These are phyloP conservation scores for Vitis amurensis DNA, from an alignment of 164 flowering plant genomes.

Conservation along the genomic window DNA sequence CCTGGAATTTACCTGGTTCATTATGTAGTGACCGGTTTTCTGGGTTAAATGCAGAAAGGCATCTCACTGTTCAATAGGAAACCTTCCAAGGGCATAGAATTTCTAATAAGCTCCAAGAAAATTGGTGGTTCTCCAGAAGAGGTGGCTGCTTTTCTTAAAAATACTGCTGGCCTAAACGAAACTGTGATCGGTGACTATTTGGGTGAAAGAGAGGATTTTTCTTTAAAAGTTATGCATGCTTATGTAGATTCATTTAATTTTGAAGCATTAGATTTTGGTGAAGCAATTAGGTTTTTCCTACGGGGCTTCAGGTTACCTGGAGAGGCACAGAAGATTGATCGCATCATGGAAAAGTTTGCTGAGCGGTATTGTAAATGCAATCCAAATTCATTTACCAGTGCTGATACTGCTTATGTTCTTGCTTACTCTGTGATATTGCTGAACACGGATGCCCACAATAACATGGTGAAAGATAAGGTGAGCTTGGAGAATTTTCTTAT, in stretches of 20 bases:
- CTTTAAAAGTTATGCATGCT: constrained; percentile 97
- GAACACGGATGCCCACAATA: constrained; percentile 98
- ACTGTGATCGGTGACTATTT: constrained; percentile 93
- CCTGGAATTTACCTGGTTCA: background rate
- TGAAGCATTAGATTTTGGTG: constrained; percentile 85
- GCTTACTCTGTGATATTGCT: constrained; percentile 99
- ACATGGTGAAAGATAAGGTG: constrained; percentile 98
- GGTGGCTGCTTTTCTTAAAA: constrained; percentile 77
- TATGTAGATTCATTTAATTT: constrained; percentile 95
- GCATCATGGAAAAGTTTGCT: constrained; percentile 99
- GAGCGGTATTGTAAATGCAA: constrained; percentile 98
- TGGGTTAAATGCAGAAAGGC: constrained; percentile 84
- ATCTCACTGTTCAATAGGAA: constrained; percentile 84
- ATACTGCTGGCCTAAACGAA: constrained; percentile 72
- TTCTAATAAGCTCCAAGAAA: constrained; percentile 75
- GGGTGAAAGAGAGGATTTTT: constrained; percentile 95
- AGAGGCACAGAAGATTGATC: constrained; percentile 98
- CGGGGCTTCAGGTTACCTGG: constrained; percentile 96
- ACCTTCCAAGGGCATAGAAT: constrained; percentile 95
- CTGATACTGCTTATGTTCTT: constrained; percentile 99
- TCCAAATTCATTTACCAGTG: constrained; percentile 83
- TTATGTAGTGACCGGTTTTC: constrained; percentile 20
- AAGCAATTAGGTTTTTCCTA: constrained; percentile 89
- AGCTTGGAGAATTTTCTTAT: constrained; percentile 19
- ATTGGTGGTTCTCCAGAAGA: constrained; percentile 85